Evolutionary conservation across 495 filamentous ascomycete species (phyloP), one percentile per base, ranked within the genome.

Genomic region (Hypoxylon lenormandii): DNA sequence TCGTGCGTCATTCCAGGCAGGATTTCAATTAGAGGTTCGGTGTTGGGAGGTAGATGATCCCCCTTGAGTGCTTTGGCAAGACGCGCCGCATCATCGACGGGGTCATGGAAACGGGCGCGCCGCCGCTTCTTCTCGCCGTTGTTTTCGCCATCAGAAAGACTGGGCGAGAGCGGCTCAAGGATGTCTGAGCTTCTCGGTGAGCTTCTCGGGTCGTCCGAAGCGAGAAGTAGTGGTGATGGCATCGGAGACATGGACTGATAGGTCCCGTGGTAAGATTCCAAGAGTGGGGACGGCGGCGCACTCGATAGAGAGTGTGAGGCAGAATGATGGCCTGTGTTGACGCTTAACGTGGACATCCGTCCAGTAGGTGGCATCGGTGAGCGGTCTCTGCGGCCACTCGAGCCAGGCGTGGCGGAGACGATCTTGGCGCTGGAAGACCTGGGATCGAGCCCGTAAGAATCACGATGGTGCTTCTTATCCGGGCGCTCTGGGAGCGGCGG

Each of bases 161-260:
- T 67, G 16, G 80, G 82, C 5, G 80, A 82, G 5, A 83, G 70
- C 1, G 78, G 75, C 22, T 83, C 79, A 53, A 82, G 38, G 8
- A 78, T 49, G 36, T 74, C 66, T 15, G 72, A 50, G 4, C 45
- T 60, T 70, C 74, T 64, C 62, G 78, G 71, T 15, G 72, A 50
- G 4, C 45, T 60, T 70, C 74, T 64, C 62, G 78, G 71, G 55
- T 76, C 60, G 12, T 72, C 60, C 11, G 73, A 52, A 19, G 84
- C 77, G 1, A 84, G 78, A 23, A 86, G 77, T 33, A 85, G 80
- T 0, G 94, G 91, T 0, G 91, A 93, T 0, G 94, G 94, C 92
- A 97, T 95, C 1, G 95, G 94, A 1, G 94, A 96, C 69, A 97
- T 92, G 52, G 91, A 91, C 77, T 98, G 95, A 74, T 96, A 98